Conservation (phyloP, 1,284 basidiomycete genomes). For the Ganoderma lucidum region DNA sequence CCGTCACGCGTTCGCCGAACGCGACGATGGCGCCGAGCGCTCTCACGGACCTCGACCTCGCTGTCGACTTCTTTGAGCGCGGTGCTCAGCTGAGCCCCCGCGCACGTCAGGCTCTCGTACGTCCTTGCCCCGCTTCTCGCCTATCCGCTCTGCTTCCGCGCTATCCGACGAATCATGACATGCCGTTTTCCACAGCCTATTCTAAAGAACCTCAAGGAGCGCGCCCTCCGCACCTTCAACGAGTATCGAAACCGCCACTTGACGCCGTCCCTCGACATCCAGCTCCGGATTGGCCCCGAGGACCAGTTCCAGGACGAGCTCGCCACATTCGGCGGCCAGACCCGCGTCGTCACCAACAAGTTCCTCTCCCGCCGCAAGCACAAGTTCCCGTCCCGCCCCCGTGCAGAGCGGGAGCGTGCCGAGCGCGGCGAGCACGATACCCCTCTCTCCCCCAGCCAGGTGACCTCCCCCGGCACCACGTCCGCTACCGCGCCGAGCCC, state of each 20-base stretch:
- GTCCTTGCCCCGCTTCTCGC: slow-evolving; percentile 17
- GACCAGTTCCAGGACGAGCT: slow-evolving; percentile 68
- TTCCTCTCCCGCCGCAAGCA: slow-evolving; percentile 34
- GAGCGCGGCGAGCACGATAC: slow-evolving; percentile 7
- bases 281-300: slow-evolving; percentile 39
- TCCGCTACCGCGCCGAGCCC: slow-evolving; percentile 29
- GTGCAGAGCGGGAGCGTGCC: slow-evolving; percentile 15
- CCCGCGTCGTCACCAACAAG: slow-evolving; percentile 53
- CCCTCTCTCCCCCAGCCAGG: slow-evolving; percentile 25
- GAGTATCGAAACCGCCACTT: slow-evolving; percentile 40
- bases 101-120: slow-evolving; percentile 42
- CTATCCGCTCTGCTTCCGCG: neutral
- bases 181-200: slow-evolving; percentile 33
- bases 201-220: slow-evolving; percentile 38
- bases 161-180: slow-evolving; percentile 2
- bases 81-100: slow-evolving; percentile 38
- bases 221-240: slow-evolving; percentile 38
- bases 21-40: slow-evolving; percentile 44
- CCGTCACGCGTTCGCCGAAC: slow-evolving; percentile 41
- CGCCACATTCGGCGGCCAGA: slow-evolving; percentile 66
- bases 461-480: slow-evolving; percentile 25
- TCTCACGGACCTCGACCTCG: slow-evolving; percentile 43
- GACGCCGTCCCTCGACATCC: slow-evolving; percentile 38
- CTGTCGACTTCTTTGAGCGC: slow-evolving; percentile 42
- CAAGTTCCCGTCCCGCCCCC: slow-evolving; percentile 23